Evolutionary conservation across 768 basidiomycete genomes (phyloP).

Genomic region (Solioccasus polychromus): DNA sequence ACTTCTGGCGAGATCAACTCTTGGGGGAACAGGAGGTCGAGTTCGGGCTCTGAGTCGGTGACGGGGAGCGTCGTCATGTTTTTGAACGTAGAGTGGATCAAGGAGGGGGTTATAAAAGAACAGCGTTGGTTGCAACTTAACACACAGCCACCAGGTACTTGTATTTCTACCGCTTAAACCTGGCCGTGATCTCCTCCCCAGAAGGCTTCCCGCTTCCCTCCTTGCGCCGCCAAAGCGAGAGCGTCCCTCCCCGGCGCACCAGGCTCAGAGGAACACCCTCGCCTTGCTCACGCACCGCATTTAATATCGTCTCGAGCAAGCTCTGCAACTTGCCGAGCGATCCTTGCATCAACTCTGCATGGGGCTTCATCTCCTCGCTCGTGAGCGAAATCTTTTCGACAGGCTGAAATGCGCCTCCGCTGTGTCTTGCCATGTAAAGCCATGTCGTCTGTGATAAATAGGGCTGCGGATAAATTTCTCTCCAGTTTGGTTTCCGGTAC

Average conservation of each 20-base stretch:
- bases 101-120: conserved; percentile 9
- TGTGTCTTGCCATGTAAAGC: conserved; percentile 58
- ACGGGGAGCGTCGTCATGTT: conserved; percentile 10
- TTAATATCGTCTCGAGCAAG: conserved; percentile 38
- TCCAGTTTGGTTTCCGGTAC: conserved; percentile 47
- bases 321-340: conserved; percentile 27
- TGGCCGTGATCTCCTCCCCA: conserved; percentile 21
- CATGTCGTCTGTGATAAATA: conserved; percentile 66
- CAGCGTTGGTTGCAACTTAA: too few species aligned
- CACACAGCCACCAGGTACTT: conserved; percentile 18
- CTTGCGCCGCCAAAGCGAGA: conserved; percentile 51
- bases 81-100: neutral
- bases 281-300: conserved; percentile 50
- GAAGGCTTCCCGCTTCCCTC: conserved; percentile 19
- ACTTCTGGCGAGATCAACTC: conserved; percentile 69
- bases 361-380: conserved; percentile 19
- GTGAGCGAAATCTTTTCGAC: conserved; percentile 47
- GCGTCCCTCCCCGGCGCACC: conserved; percentile 41
- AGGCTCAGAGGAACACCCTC: conserved; percentile 51
- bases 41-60: conserved; percentile 47
- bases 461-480: conserved; percentile 60
- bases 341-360: conserved; percentile 18
- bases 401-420: conserved; percentile 48
- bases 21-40: conserved; percentile 77
- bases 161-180: conserved; percentile 7